phyloP scores from a whole-genome alignment of 2,329 filamentous ascomycete genomes.

The Cryphonectria japonica region DNA sequence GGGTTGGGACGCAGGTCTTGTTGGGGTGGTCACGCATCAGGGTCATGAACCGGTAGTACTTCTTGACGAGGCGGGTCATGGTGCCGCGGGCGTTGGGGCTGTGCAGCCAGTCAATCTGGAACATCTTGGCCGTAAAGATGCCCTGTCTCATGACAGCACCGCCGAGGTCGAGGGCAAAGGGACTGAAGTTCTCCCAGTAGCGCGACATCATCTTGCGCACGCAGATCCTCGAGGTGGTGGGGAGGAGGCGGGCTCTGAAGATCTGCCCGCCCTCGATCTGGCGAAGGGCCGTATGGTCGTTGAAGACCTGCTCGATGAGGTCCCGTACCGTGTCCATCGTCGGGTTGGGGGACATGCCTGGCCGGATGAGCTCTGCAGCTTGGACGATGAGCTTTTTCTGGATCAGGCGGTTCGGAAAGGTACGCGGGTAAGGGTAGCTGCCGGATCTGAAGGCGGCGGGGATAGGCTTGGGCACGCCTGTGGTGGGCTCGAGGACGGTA shows the following conservation, averaged over 20 bases:
- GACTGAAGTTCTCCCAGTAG: conserved; percentile 70
- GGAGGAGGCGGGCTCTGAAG: conserved; percentile 30
- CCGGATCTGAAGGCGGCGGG: conserved; percentile 30
- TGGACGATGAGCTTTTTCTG: conserved; percentile 46
- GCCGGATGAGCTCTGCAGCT: conserved; percentile 46
- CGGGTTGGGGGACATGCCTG: conserved; percentile 35
- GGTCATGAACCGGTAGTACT: conserved; percentile 66
- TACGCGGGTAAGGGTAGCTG: conserved; percentile 39
- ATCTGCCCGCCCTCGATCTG: conserved; percentile 42
- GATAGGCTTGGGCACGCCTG: conserved; percentile 52
- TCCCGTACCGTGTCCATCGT: conserved; percentile 56
- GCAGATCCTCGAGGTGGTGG: conserved; percentile 43
- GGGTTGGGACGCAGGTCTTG: conserved; percentile 66
- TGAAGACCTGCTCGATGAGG: conserved; percentile 53
- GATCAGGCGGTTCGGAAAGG: conserved; percentile 65
- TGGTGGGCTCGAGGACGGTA: conserved; percentile 61
- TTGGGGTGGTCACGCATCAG: conserved; percentile 57
- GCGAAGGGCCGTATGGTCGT: conserved; percentile 42
- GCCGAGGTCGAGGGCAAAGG: conserved; percentile 66
- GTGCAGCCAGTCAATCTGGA: conserved; percentile 75
- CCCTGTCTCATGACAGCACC: conserved; percentile 70
- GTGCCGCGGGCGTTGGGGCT: conserved; percentile 67
- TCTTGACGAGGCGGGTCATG: conserved; percentile 65
- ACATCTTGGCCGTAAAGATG: conserved; percentile 74
- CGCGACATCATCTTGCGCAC: conserved; percentile 70